Evolutionary conservation across 345 rosid genomes (phyloP).

Genomic region (Syzygium jambos): DNA sequence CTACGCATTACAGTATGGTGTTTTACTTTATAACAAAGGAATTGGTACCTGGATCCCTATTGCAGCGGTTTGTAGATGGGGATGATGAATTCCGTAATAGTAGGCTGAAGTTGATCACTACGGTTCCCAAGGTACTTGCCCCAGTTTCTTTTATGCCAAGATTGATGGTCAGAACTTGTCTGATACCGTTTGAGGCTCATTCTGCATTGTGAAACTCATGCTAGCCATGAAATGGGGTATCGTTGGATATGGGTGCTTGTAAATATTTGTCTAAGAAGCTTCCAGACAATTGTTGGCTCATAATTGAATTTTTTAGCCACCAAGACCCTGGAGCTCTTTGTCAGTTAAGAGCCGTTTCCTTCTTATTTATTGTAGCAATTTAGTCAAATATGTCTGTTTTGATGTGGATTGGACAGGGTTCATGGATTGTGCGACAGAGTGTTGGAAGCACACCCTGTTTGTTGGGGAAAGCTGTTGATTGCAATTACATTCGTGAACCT

Average conservation of each 20-base stretch:
- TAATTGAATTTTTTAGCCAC: background rate
- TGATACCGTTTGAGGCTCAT: background rate
- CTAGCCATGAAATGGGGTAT: background rate
- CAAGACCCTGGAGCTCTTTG: background rate
- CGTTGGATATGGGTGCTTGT: background rate
- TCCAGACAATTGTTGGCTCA: background rate
- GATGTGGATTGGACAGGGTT: slow-evolving; percentile 49
- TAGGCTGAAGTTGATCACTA: slow-evolving; percentile 90
- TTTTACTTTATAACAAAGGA: slow-evolving; percentile 81
- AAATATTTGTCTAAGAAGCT: background rate
- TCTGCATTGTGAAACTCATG: background rate
- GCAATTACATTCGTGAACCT: slow-evolving; percentile 85
- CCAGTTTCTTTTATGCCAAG: background rate
- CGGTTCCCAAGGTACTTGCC: slow-evolving; percentile 77
- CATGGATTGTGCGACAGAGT: slow-evolving; percentile 99
- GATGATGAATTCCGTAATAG: slow-evolving; percentile 99
- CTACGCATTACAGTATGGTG: slow-evolving; percentile 98
- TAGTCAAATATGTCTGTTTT: background rate
- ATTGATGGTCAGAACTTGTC: background rate
- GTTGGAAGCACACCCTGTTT: slow-evolving; percentile 99
- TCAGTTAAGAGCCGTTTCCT: background rate
- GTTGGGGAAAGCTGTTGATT: slow-evolving; percentile 94
- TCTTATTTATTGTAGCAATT: background rate
- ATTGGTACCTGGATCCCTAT: slow-evolving; percentile 69
- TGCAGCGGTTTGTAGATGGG: slow-evolving; percentile 94